Evolutionary conservation across 345 rosid species (phyloP).

Genomic region (Trapa bicornis): DNA sequence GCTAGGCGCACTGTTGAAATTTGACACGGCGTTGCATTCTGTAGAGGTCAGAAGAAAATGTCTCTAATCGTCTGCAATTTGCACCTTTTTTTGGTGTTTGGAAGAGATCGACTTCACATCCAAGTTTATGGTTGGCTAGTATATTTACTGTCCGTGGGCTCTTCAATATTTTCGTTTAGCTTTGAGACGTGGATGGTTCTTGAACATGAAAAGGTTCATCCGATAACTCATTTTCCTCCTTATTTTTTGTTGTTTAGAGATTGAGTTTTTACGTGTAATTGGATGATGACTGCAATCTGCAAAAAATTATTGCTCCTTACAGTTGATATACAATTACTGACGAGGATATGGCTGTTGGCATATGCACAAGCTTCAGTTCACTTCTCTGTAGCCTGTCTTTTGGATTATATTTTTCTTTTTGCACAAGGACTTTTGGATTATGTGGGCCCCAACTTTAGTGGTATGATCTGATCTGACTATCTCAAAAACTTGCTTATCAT

Average conservation of each 20-base stretch:
- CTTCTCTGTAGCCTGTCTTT: conserved; percentile 56
- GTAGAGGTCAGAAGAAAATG: conserved; percentile 68
- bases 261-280: not conserved
- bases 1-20: not conserved
- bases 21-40: conserved; percentile 9
- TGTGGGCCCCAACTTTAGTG: conserved; percentile 93
- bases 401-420: conserved; percentile 47
- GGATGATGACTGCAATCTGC: not conserved
- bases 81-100: conserved; percentile 58
- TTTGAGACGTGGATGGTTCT: conserved; percentile 80
- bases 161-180: conserved; percentile 53
- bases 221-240: not conserved
- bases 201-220: conserved; percentile 72
- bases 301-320: not conserved
- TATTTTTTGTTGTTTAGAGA: not conserved
- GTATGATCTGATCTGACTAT: conserved; percentile 28
- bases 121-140: conserved; percentile 46
- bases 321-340: not conserved
- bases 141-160: conserved; percentile 53
- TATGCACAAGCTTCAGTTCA: conserved; percentile 76
- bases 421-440: conserved; percentile 52
- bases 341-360: conserved; percentile 66
- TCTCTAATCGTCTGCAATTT: conserved; percentile 59
- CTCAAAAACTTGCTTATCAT: not conserved
- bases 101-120: conserved; percentile 50